phyloP scores from a whole-genome alignment of 129 eudicot genomes.

The Cynara cardunculus region DNA sequence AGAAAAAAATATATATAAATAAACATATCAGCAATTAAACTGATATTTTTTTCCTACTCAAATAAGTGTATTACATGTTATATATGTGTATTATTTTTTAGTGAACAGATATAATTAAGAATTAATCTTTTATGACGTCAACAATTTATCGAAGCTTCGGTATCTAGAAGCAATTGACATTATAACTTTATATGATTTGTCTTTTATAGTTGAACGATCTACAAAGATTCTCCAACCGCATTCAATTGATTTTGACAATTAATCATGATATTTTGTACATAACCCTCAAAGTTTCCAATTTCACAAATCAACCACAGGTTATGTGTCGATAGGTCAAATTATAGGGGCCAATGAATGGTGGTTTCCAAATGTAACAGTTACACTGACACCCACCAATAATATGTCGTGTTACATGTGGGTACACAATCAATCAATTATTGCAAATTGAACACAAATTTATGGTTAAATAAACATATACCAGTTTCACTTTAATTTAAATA shows the following conservation, averaged over 20 bases:
- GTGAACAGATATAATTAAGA: neutral
- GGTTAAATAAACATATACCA: neutral
- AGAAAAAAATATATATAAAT: neutral
- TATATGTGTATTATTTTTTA: neutral
- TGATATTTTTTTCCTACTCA: neutral
- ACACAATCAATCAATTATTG: slow-evolving; percentile 5
- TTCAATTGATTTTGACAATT: slow-evolving; percentile 23
- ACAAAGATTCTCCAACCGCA: slow-evolving; percentile 22
- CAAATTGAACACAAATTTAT: slow-evolving; percentile 5
- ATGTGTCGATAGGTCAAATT: neutral
- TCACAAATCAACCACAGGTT: slow-evolving; percentile 10
- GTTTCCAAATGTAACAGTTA: slow-evolving; percentile 9
- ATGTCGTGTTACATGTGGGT: slow-evolving; percentile 16
- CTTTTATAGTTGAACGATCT: slow-evolving; percentile 13
- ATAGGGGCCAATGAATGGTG: slow-evolving; percentile 1
- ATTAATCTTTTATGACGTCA: slow-evolving; percentile 10
- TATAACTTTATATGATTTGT: neutral
- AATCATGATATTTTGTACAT: neutral
- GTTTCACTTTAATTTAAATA: neutral
- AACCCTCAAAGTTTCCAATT: slow-evolving; percentile 9
- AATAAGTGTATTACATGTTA: neutral
- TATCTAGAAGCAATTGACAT: slow-evolving; percentile 27
- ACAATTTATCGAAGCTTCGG: slow-evolving; percentile 17
- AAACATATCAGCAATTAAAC: too few species aligned
- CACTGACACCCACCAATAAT: slow-evolving; percentile 17